Evolutionary conservation across 148 eudicot genomes (phyloP).

Genomic region (Persicaria tinctoria): DNA sequence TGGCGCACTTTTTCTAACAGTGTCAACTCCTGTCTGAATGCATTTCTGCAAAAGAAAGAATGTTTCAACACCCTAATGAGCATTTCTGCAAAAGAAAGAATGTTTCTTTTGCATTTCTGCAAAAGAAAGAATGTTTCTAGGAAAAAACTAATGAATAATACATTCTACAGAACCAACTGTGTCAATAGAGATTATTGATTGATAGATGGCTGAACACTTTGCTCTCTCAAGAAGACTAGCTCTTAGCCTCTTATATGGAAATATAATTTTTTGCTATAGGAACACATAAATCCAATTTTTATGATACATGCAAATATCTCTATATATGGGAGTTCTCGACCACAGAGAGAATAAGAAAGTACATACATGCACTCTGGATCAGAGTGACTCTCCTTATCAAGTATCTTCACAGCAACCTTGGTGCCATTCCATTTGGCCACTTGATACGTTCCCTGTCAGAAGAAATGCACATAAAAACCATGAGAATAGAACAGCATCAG

Average conservation of each 20-base stretch:
- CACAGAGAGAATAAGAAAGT: not conserved
- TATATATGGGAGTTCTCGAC: not conserved
- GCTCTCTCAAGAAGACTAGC: not conserved
- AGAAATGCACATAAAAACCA: constrained; percentile 3
- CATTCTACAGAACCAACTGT: not conserved
- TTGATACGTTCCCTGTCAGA: constrained; percentile 79
- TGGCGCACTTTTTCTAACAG: constrained; percentile 91
- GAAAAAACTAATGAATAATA: no score
- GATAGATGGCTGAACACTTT: not conserved
- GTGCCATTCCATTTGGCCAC: constrained; percentile 99
- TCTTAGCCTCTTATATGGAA: not conserved
- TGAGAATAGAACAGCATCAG: constrained; percentile 3
- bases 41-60: constrained; percentile 49
- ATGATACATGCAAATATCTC: not conserved
- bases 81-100: constrained; percentile 44
- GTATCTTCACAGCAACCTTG: constrained; percentile 96
- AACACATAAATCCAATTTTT: not conserved
- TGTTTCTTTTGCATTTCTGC: constrained; percentile 59
- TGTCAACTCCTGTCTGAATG: constrained; percentile 82
- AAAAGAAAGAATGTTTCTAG: not conserved
- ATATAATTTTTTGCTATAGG: not conserved
- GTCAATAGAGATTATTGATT: not conserved
- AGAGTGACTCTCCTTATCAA: constrained; percentile 84
- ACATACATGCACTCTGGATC: constrained; percentile 89
- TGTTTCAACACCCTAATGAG: no score